Percentiles rank a stretch among this genome's conserved stretches.
phyloP scores from a whole-genome alignment of 2,329 filamentous ascomycete species.

The Rhynchosporium secalis region DNA sequence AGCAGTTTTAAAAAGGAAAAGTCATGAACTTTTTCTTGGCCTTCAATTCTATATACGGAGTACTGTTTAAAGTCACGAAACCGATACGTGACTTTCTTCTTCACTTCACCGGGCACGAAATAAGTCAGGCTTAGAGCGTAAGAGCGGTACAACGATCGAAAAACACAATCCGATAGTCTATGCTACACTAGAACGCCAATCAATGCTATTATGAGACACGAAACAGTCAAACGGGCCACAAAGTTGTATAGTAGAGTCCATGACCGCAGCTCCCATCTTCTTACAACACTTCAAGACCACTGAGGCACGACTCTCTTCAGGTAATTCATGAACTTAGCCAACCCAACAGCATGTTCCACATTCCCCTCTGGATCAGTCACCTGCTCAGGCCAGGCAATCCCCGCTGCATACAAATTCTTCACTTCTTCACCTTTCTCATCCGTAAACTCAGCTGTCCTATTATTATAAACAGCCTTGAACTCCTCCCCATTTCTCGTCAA shows the following conservation, averaged over 20 bases:
- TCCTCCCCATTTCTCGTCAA: conserved; percentile 41
- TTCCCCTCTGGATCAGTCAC: conserved; percentile 62
- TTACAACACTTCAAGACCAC: conserved; percentile 42
- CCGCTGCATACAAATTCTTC: conserved; percentile 58
- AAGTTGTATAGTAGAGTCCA: not conserved
- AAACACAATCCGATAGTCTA: not conserved
- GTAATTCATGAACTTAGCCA: conserved; percentile 67
- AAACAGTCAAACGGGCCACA: not conserved
- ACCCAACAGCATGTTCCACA: conserved; percentile 61
- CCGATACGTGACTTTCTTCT: too few species aligned
- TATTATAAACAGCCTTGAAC: conserved; percentile 39
- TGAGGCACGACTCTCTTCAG: conserved; percentile 54
- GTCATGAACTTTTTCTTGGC: too few species aligned
- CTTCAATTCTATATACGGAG: too few species aligned
- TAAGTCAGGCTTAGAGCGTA: too few species aligned
- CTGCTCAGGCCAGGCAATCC: conserved; percentile 63
- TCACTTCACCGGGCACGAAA: too few species aligned
- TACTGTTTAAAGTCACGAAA: too few species aligned
- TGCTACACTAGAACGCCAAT: not conserved
- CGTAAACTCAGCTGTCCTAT: conserved; percentile 48
- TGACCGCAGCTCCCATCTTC: not conserved
- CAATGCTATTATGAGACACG: not conserved
- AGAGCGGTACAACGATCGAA: too few species aligned
- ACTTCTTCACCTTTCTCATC: conserved; percentile 46
- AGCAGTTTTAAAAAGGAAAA: too few species aligned